Evolutionary conservation across 495 filamentous ascomycete genomes (phyloP).

Genomic region (Baudoinia panamericana): DNA sequence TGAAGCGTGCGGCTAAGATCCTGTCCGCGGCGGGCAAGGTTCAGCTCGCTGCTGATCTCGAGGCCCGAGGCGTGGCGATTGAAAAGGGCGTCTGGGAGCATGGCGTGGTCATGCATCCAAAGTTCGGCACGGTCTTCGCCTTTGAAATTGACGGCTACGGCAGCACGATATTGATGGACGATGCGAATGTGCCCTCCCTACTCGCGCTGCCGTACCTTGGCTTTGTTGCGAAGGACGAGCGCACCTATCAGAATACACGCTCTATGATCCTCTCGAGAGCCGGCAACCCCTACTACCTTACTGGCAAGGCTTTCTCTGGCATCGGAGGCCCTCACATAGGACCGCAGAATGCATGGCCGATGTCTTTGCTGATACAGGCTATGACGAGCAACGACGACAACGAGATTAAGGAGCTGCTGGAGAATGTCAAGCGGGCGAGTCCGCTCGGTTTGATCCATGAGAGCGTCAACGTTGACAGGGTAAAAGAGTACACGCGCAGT

Average conservation of each 20-base stretch:
- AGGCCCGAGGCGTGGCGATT: constrained; percentile 53
- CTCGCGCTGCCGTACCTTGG: constrained; percentile 78
- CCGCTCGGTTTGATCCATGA: constrained; percentile 78
- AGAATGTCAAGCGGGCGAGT: constrained; percentile 59
- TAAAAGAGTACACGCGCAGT: constrained; percentile 61
- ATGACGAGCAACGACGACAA: constrained; percentile 78
- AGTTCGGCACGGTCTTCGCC: constrained; percentile 81
- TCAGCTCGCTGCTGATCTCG: constrained; percentile 36
- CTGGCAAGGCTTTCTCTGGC: constrained; percentile 64
- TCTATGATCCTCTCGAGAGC: constrained; percentile 70
- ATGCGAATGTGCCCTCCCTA: constrained; percentile 88
- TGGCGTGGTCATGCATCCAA: constrained; percentile 73
- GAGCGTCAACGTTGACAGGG: constrained; percentile 70
- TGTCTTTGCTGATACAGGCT: constrained; percentile 81
- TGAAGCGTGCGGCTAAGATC: constrained; percentile 62
- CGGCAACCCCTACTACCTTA: constrained; percentile 83
- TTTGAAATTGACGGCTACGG: constrained; percentile 97
- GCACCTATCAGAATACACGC: constrained; percentile 76
- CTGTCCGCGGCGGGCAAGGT: constrained; percentile 37
- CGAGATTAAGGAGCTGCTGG: constrained; percentile 61
- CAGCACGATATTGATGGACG: constrained; percentile 85
- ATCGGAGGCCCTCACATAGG: constrained; percentile 85
- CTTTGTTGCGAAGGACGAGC: constrained; percentile 54
- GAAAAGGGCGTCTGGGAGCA: constrained; percentile 70
- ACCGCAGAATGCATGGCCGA: constrained; percentile 86